Evolutionary conservation across 1,284 basidiomycete genomes (phyloP), one percentile per base, ranked within the genome.

Genomic region (Fomitopsis pinicola): DNA sequence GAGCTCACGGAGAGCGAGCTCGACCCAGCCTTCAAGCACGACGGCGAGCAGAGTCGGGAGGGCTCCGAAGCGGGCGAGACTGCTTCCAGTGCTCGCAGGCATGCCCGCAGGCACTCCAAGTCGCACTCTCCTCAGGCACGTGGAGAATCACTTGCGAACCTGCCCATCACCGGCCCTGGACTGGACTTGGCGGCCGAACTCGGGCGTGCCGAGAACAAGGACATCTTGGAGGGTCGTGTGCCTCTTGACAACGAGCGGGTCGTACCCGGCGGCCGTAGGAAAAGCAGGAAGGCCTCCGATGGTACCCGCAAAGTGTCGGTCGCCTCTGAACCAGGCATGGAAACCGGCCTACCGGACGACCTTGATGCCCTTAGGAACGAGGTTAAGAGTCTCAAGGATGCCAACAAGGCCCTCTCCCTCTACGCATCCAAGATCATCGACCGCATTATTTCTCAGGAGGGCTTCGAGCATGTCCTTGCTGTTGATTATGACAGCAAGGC

Each of bases 341-440:
- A 85, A 54, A 68, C 76, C 3, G 77, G 74, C 58, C 69, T 70
- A 19, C 75, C 81, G 42, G 65, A 75, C 62, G 89, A 92, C 67
- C 71, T 91, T 64, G 87, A 91, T 52, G 83, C 86, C 9, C 78
- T 94, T 52, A 82, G 87, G 50, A 82, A 77, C 22, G 95, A 97
- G 75, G 87, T 97, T 70, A 95, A 95, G 76, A 88, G 86, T 45
- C 84, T 97, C 72, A 92, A 91, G 72, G 96, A 98, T 73, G 93
- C 94, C 53, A 97, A 97, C 81, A 96, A 96, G 73, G 95, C 94
- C 0, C 79, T 98, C 12, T 93, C 92, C 17, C 78, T 98, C 26
- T 98, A 98, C 72, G 94, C 95, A 19, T 94, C 92, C 59, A 98
- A 97, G 81, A 97, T 98, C 69, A 90, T 98, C 68, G 94, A 98